phyloP scores from a whole-genome alignment of 208 protist genomes.

The Leishmania gerbilli region DNA sequence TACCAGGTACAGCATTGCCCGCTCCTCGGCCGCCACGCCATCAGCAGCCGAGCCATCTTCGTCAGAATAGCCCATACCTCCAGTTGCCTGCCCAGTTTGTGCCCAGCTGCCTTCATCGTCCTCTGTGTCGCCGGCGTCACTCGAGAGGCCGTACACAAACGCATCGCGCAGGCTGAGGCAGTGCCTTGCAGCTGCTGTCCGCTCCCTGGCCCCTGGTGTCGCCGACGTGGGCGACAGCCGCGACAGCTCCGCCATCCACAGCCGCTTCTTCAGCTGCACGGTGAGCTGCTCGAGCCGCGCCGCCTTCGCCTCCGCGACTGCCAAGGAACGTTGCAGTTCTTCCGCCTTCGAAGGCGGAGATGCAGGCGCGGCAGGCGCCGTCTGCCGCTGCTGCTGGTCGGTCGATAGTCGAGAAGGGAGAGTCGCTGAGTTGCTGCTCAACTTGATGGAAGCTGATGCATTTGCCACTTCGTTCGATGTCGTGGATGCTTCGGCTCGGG shows the following conservation, averaged over 20 bases:
- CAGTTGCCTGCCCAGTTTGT: not conserved
- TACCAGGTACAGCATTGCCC: conserved; percentile 29
- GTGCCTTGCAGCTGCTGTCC: not conserved
- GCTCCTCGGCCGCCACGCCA: conserved; percentile 14
- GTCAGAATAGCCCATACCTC: not conserved
- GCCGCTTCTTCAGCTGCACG: conserved; percentile 56
- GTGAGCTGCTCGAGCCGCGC: conserved; percentile 45
- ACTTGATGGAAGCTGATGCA: not conserved
- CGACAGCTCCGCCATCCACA: conserved; percentile 36
- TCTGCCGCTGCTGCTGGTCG: not conserved
- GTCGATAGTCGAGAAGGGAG: not conserved
- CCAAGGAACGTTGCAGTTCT: conserved; percentile 17
- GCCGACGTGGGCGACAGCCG: not conserved
- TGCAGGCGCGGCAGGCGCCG: conserved; percentile 12
- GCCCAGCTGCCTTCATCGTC: not conserved
- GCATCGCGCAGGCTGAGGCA: conserved; percentile 23
- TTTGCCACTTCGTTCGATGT: not conserved
- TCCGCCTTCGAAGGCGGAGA: conserved; percentile 15
- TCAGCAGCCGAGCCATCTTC: not conserved
- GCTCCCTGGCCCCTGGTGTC: too few species aligned
- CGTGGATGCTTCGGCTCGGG: too few species aligned
- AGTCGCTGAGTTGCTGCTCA: not conserved
- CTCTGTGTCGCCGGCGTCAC: not conserved
- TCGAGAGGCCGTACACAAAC: conserved; percentile 16
- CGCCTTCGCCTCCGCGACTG: conserved; percentile 18